phyloP scores from a whole-genome alignment of 192 early-diverging fungal genomes.

The Backusella morwellensis region DNA sequence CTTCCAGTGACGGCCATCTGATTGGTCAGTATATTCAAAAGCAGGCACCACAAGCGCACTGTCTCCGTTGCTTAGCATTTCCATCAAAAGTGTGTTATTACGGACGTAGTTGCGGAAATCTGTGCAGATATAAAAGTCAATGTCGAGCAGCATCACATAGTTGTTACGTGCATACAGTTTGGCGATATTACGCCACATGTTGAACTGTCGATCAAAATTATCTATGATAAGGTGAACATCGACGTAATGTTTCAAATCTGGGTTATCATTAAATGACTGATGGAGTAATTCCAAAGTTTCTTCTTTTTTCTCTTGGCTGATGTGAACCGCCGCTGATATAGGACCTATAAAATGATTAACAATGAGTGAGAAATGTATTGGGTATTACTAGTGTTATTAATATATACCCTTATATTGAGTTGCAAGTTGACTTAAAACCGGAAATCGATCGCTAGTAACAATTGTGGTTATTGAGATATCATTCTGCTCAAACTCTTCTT shows the following conservation, averaged over 20 bases:
- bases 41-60: conserved; percentile 54
- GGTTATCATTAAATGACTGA: conserved; percentile 41
- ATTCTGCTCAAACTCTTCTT: conserved; percentile 31
- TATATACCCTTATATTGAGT: conserved; percentile 43
- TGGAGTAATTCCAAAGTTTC: conserved; percentile 38
- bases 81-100: conserved; percentile 33
- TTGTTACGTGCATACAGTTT: conserved; percentile 55
- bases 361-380: not conserved
- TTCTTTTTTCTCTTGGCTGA: conserved; percentile 44
- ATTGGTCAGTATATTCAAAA: conserved; percentile 49
- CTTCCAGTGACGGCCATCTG: conserved; percentile 43
- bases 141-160: conserved; percentile 56
- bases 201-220: conserved; percentile 57
- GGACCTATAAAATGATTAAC: conserved; percentile 39
- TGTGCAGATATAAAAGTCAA: conserved; percentile 57
- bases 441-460: conserved; percentile 50
- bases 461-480: conserved; percentile 56
- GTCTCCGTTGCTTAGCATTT: conserved; percentile 39
- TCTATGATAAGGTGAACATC: conserved; percentile 57
- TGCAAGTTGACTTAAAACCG: conserved; percentile 45
- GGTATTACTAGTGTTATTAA: not conserved
- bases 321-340: conserved; percentile 55
- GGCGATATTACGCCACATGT: conserved; percentile 61
- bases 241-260: conserved; percentile 45
- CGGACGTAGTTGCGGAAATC: conserved; percentile 39